Conservation (phyloP, 2,329 filamentous ascomycete genomes). For the Zasmidium cellare region DNA sequence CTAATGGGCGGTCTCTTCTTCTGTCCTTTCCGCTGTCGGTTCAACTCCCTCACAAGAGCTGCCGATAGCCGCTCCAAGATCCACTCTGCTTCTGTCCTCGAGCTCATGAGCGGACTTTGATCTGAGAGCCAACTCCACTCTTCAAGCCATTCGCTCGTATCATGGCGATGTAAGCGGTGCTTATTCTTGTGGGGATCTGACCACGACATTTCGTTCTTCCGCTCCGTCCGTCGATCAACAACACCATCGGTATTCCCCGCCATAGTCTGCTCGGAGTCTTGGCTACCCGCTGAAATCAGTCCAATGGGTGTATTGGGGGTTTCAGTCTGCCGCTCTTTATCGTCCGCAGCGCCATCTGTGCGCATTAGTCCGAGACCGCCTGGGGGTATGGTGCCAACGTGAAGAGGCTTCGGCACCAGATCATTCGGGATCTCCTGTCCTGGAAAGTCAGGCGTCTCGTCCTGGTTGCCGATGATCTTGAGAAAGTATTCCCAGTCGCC, state of each 20-base stretch:
- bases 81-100: conserved; percentile 70
- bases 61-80: conserved; percentile 65
- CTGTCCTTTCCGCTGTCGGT: conserved; percentile 30
- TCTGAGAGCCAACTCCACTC: conserved; percentile 74
- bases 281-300: neutral
- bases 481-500: conserved; percentile 52
- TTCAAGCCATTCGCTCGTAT: conserved; percentile 23
- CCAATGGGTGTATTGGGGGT: neutral
- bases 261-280: neutral
- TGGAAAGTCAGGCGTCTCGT: conserved; percentile 35
- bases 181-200: conserved; percentile 18
- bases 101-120: conserved; percentile 68
- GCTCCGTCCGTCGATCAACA: conserved; percentile 21
- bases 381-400: neutral
- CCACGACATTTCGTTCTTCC: conserved; percentile 14
- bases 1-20: conserved; percentile 31
- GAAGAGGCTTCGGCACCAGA: conserved; percentile 4
- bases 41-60: conserved; percentile 55
- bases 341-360: neutral
- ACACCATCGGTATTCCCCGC: conserved; percentile 20
- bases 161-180: conserved; percentile 12
- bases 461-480: conserved; percentile 47
- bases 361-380: neutral
- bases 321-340: neutral
- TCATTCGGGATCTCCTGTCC: conserved; percentile 14